Base-by-base conservation (phyloP, 345 rosid species). In the Eucalyptus pauciflora region DNA sequence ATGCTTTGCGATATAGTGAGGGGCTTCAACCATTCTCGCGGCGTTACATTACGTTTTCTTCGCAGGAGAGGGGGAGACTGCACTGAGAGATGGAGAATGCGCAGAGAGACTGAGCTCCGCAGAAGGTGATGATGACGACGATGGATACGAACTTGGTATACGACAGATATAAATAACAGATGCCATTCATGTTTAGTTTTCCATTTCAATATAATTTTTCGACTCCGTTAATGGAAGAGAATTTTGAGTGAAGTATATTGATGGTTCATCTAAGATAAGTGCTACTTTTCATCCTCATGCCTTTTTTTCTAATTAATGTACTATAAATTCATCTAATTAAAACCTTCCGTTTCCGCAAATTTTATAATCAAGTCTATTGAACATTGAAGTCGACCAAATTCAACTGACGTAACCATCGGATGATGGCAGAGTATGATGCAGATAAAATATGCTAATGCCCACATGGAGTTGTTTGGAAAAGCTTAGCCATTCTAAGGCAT, bases 61-160 rank as follows among this genome's bases (percentile, higher is more conserved):
- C 14, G 41, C 18, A 7, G 76, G 1, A 62, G 37, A 64, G 37
- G 76, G 3, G 76, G 76, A 64, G 76, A 64, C 76, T 64, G 37
- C 8, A 14, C 76, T n/a, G 37, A 14, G 37, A 64, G 11, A 54
- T 64, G 76, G 20, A 64, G 76, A 62, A 64, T n/a, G 37, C 37
- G 76, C 37, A n/a, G 76, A 64, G 76, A 33, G 37, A 64, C 37
- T n/a, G 76, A 64, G 76, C 76, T 64, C 41, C 37, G 76, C 8
- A 7, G 37, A 62, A 49, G 22, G 69, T 3, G 13, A 29, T 27
- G 69, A 62, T 1, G 33, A 27, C 14, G 31, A 62, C 8, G 87
- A 97, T 95, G 98, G 99, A 96, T 87, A 95, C 94, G 94, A 90
- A 89, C 86, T 94, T 91, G 85, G 93, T 92, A 62, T 6, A 51